These are phyloP conservation scores for Tolypocladium tropicale DNA, from an alignment of 2,329 filamentous ascomycete species.

Conservation along the genomic window DNA sequence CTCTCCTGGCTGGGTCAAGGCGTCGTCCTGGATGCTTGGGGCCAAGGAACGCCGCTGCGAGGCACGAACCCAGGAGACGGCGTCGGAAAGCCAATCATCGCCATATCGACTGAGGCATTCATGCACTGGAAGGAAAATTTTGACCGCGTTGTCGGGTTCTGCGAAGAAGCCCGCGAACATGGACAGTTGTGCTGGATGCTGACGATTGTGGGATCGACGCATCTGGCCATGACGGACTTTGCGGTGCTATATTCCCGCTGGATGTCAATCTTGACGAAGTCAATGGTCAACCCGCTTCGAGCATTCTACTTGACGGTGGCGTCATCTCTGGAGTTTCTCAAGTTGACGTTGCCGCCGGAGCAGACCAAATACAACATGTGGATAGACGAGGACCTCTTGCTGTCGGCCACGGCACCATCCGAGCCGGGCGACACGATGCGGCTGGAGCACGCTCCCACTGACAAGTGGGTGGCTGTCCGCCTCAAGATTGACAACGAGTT, in stretches of 20 bases:
- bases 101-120: constrained; percentile 58
- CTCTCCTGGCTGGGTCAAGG: constrained; percentile 50
- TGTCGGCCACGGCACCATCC: constrained; percentile 25
- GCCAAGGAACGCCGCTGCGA: constrained; percentile 33
- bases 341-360: constrained; percentile 36
- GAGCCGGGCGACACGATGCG: constrained; percentile 33
- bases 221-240: constrained; percentile 58
- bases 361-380: constrained; percentile 40
- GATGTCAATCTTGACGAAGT: constrained; percentile 49
- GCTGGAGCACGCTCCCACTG: constrained; percentile 40
- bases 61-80: constrained; percentile 33
- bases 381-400: constrained; percentile 41
- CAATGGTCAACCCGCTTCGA: constrained; percentile 50
- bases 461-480: constrained; percentile 47
- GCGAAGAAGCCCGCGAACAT: constrained; percentile 41
- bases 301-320: constrained; percentile 55
- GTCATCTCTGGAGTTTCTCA: constrained; percentile 52
- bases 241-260: constrained; percentile 51
- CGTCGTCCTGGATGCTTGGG: constrained; percentile 59
- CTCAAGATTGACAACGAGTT: constrained; percentile 50
- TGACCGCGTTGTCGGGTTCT: constrained; percentile 42
- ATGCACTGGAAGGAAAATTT: constrained; percentile 61
- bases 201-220: constrained; percentile 48
- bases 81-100: constrained; percentile 44
- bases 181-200: constrained; percentile 38